Percentiles rank a stretch among this genome's conserved stretches.
Evolutionary conservation across 345 rosid species (phyloP).

Genomic region (Salix dunnii): DNA sequence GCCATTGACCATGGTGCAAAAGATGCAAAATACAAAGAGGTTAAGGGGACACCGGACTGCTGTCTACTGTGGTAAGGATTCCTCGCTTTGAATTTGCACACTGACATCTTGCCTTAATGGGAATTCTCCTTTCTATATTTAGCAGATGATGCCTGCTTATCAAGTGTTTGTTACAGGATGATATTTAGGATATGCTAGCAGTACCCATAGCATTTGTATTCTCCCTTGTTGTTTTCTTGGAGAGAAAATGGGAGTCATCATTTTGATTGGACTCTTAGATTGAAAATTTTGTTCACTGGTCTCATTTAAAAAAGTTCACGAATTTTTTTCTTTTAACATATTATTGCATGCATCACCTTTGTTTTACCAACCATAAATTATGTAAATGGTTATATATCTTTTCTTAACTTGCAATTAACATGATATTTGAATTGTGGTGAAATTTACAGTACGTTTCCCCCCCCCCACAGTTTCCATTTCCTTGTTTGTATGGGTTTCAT

Average conservation of each 20-base stretch:
- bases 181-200: neutral
- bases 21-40: conserved; percentile 91
- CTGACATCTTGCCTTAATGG: neutral
- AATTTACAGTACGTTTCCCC: neutral
- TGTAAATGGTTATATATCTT: neutral
- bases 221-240: neutral
- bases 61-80: conserved; percentile 84
- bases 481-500: conserved; percentile 6
- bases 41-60: conserved; percentile 93
- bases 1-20: conserved; percentile 93
- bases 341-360: neutral
- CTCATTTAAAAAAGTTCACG: neutral
- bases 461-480: neutral
- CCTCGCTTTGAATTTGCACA: neutral
- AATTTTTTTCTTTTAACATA: neutral
- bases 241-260: neutral
- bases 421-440: neutral
- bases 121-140: neutral
- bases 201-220: neutral
- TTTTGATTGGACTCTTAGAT: neutral
- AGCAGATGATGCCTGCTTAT: neutral
- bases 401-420: neutral
- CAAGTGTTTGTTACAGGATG: neutral
- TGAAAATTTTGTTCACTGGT: neutral
- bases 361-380: neutral